Evolutionary conservation across 495 filamentous ascomycete genomes (phyloP).

Genomic region (Podospora bellae-mahoneyi): DNA sequence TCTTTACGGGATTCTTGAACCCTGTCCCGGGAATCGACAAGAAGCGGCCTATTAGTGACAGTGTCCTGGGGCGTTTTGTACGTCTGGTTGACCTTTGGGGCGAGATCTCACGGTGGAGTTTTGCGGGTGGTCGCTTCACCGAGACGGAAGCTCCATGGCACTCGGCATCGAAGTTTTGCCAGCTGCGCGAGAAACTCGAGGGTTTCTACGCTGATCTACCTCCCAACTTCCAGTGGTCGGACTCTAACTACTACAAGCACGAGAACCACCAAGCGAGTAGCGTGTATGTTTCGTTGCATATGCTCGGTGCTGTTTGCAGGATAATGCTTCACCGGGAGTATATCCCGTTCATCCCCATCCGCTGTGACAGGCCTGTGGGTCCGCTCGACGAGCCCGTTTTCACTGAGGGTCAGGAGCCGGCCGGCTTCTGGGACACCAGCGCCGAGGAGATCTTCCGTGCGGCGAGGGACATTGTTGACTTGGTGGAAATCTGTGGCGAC

Average conservation of each 20-base stretch:
- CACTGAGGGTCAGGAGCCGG: conserved; percentile 45
- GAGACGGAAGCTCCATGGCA: conserved; percentile 63
- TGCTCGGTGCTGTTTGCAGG: conserved; percentile 69
- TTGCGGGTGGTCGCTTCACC: conserved; percentile 63
- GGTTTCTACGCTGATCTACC: conserved; percentile 67
- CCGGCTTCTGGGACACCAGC: conserved; percentile 70
- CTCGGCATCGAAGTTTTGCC: conserved; percentile 57
- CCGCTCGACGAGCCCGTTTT: conserved; percentile 71
- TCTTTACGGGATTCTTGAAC: conserved; percentile 51
- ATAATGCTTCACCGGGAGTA: conserved; percentile 81
- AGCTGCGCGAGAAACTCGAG: conserved; percentile 57
- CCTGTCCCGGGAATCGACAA: conserved; percentile 25
- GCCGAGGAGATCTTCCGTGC: conserved; percentile 70
- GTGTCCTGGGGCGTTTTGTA: conserved; percentile 71
- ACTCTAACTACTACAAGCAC: conserved; percentile 74
- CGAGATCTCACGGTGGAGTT: conserved; percentile 71
- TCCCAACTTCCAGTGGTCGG: conserved; percentile 64
- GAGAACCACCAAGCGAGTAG: conserved; percentile 72
- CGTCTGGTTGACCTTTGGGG: conserved; percentile 78
- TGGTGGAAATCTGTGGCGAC: conserved; percentile 66
- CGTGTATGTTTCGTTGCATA: conserved; percentile 73
- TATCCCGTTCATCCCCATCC: conserved; percentile 75
- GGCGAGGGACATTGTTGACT: conserved; percentile 69
- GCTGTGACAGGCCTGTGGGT: conserved; percentile 63
- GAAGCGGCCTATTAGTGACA: conserved; percentile 49